Evolutionary conservation across 768 basidiomycete genomes (phyloP), one percentile per base, ranked within the genome.

Genomic region (Serendipita sp.): DNA sequence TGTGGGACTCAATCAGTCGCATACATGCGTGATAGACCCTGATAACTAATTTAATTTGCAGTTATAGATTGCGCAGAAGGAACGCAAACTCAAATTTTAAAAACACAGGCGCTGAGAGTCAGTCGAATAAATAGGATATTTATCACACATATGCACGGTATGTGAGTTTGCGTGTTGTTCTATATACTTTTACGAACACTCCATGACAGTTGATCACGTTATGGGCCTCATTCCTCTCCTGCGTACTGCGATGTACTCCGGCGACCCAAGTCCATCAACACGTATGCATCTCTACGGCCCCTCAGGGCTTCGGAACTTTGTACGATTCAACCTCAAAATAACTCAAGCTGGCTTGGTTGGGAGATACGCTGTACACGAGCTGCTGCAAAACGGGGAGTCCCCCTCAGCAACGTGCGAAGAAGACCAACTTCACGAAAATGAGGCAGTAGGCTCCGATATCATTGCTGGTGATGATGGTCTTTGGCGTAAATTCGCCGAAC

Each of bases 11-110:
- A 13, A 40, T 13, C 40, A 40, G 40, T 40, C 40, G 13, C 40
- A 40, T 40, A 40, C 40, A n/a, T 16, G 16, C 16, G 6, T 10
- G 31, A 52, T 52, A 31, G 48, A 52, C 16, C 6, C 6, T 33
- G 5, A 52, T 52, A 16, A 52, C 48, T 52, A 16, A 52, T 16
- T 8, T n/a, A 23, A 8, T 52, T 52, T n/a, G 8, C 69, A 88
- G 87, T 91, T 85, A 79, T 91, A 23, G 88, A 91, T 71, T 88
- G 88, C 73, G 88, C 86, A 13, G 87, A 90, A 73, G 89, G 89
- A 40, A 89, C 88, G 11, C 74, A 80, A 13, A 77, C 85, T 31
- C 88, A 91, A 70, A 84, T 90, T 67, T 68, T 46, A 58, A 62
- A 62, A 48, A 31, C 63, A 60, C 62, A 4, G 13, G 64, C 69